These are phyloP conservation scores for Casuarina cunninghamiana DNA, from an alignment of 306 rosid species.

Conservation along the genomic window DNA sequence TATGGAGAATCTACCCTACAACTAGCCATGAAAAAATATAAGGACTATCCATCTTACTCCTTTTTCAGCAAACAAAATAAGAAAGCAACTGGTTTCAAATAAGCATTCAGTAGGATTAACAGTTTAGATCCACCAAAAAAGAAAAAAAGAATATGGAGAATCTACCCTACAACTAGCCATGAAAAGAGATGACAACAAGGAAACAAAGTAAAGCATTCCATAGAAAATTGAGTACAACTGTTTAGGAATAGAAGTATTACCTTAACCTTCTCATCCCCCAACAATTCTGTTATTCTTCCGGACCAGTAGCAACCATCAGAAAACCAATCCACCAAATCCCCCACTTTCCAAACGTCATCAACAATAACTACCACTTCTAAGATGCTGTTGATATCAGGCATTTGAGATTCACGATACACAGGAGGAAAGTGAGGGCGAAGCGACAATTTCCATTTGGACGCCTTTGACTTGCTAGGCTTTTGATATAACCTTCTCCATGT, in stretches of 20 bases:
- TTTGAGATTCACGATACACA: conserved; percentile 44
- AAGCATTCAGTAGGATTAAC: neutral
- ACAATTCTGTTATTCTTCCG: conserved; percentile 47
- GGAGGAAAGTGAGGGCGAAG: conserved; percentile 76
- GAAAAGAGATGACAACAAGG: neutral
- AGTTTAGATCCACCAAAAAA: neutral
- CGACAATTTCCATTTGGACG: conserved; percentile 42
- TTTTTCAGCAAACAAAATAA: no score
- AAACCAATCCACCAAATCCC: conserved; percentile 87
- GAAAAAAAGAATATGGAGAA: neutral
- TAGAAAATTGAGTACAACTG: neutral
- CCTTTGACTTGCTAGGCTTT: conserved; percentile 31
- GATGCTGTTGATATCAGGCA: conserved; percentile 40
- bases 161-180: neutral
- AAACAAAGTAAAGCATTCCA: conserved; percentile 12
- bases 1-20: neutral
- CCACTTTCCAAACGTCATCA: conserved; percentile 60
- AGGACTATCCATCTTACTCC: no score
- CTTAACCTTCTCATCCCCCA: conserved; percentile 52
- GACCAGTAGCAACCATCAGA: conserved; percentile 80
- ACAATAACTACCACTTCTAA: conserved; percentile 47
- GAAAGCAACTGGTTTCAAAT: no score
- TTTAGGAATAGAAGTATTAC: conserved; percentile 38
- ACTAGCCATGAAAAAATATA: neutral
- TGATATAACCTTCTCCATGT: conserved; percentile 53